phyloP scores from a whole-genome alignment of 2,329 filamentous ascomycete species.

The Hypomyces perniciosus region DNA sequence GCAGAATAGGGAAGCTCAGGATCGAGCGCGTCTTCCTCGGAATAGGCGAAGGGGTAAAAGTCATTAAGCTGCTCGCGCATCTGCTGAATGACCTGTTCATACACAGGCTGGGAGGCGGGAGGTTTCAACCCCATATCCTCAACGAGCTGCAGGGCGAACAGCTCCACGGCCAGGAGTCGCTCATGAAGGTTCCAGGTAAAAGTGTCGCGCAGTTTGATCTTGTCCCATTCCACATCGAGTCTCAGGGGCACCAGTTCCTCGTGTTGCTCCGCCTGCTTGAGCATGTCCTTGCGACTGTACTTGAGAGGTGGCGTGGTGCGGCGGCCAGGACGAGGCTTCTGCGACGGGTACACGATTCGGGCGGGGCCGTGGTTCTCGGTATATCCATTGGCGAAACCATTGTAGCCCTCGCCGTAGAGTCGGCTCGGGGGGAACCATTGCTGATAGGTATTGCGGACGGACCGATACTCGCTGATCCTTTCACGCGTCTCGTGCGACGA shows the following conservation, averaged over 20 bases:
- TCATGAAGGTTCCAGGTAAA: conserved; percentile 99
- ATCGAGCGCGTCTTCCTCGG: conserved; percentile 85
- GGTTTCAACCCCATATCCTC: conserved; percentile 83
- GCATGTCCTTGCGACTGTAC: conserved; percentile 72
- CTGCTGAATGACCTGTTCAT: conserved; percentile 56
- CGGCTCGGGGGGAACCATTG: conserved; percentile 50
- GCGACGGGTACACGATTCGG: conserved; percentile 70
- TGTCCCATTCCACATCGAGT: conserved; percentile 91
- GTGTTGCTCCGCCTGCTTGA: conserved; percentile 78
- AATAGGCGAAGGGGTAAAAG: conserved; percentile 86
- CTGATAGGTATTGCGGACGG: conserved; percentile 50
- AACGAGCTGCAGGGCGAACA: conserved; percentile 83
- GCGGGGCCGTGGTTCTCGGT: conserved; percentile 62
- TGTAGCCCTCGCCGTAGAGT: conserved; percentile 70
- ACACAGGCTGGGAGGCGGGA: conserved; percentile 59
- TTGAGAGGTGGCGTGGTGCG: conserved; percentile 68
- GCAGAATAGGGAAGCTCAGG: conserved; percentile 84
- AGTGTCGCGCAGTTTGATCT: conserved; percentile 90
- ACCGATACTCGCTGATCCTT: conserved; percentile 65
- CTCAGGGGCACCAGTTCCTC: conserved; percentile 90
- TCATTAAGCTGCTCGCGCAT: conserved; percentile 88
- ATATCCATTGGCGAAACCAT: conserved; percentile 79
- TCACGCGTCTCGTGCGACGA: conserved; percentile 58
- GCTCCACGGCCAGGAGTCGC: conserved; percentile 67
- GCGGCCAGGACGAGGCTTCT: conserved; percentile 70